Percentiles rank a stretch among this genome's conserved stretches.
Conservation (phyloP, 2,329 filamentous ascomycete genomes). For the Nemania diffusa region DNA sequence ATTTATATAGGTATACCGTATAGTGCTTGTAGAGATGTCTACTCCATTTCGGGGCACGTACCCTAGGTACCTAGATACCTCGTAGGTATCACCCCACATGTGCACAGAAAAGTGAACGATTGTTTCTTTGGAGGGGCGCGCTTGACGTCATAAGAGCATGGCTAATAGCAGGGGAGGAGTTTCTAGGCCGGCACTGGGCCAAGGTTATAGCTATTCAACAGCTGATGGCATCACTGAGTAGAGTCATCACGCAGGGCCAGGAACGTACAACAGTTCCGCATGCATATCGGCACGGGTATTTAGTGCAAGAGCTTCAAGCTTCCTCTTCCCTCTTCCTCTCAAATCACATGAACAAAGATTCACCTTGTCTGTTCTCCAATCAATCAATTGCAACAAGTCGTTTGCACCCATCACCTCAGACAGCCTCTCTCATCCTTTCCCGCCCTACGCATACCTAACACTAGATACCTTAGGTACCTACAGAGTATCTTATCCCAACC, state of each 20-base stretch:
- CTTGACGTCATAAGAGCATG: conserved; percentile 27
- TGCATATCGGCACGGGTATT: background rate
- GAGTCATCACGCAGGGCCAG: conserved; percentile 47
- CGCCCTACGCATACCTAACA: background rate
- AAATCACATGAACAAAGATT: conserved; percentile 19
- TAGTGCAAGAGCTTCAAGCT: background rate
- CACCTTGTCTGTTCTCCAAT: background rate
- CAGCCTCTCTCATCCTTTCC: background rate
- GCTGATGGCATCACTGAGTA: conserved; percentile 51
- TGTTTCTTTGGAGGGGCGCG: background rate
- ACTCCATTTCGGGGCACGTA: no score
- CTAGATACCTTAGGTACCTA: background rate
- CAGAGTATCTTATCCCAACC: no score
- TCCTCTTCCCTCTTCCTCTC: background rate
- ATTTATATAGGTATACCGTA: no score
- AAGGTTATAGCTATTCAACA: conserved; percentile 7
- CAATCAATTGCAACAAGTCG: background rate
- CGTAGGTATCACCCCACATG: no score
- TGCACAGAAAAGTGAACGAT: background rate
- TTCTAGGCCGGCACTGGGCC: conserved; percentile 23
- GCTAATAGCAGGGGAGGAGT: conserved; percentile 5
- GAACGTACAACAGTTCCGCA: conserved; percentile 18
- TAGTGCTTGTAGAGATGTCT: no score
- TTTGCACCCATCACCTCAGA: background rate
- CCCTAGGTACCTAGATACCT: no score